These are phyloP conservation scores for Mycena filopes DNA, from an alignment of 768 basidiomycete genomes.

Conservation along the genomic window DNA sequence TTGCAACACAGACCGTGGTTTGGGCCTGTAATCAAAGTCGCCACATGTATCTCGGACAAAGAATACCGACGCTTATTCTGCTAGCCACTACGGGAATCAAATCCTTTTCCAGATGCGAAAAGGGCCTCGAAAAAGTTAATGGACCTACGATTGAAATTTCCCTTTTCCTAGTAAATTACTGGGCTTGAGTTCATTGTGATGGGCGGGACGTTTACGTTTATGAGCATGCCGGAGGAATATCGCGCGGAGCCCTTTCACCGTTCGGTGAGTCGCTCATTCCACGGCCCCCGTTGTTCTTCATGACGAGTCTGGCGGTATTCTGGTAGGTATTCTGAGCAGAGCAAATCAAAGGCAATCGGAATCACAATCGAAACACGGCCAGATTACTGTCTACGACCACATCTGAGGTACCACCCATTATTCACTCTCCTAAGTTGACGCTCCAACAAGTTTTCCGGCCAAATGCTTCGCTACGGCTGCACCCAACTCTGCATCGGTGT, in stretches of 20 bases:
- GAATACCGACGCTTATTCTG: too few species aligned
- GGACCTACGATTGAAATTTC: too few species aligned
- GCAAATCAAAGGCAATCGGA: conserved; percentile 98
- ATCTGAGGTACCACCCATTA: conserved; percentile 77
- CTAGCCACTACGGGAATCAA: too few species aligned
- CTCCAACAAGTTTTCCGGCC: conserved; percentile 58
- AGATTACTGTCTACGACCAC: conserved; percentile 97
- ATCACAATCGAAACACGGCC: conserved; percentile 99
- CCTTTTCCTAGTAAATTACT: neutral
- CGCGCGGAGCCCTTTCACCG: conserved; percentile 91
- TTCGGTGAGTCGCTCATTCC: conserved; percentile 59
- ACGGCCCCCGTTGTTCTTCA: neutral
- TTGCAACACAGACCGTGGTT: too few species aligned
- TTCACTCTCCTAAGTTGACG: neutral
- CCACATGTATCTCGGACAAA: too few species aligned
- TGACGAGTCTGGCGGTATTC: too few species aligned
- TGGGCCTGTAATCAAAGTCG: too few species aligned
- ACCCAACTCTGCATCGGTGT: conserved; percentile 98
- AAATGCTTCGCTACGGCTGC: conserved; percentile 99
- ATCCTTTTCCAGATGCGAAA: too few species aligned
- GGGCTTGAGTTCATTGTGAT: conserved; percentile 89
- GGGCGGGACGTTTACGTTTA: conserved; percentile 99
- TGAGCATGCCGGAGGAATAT: conserved; percentile 99
- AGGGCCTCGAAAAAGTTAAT: too few species aligned
- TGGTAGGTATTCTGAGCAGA: conserved; percentile 93